Percentiles rank a stretch among this genome's conserved stretches.
Conservation (phyloP, 768 basidiomycete species). For the Psilocybe subaeruginosa region DNA sequence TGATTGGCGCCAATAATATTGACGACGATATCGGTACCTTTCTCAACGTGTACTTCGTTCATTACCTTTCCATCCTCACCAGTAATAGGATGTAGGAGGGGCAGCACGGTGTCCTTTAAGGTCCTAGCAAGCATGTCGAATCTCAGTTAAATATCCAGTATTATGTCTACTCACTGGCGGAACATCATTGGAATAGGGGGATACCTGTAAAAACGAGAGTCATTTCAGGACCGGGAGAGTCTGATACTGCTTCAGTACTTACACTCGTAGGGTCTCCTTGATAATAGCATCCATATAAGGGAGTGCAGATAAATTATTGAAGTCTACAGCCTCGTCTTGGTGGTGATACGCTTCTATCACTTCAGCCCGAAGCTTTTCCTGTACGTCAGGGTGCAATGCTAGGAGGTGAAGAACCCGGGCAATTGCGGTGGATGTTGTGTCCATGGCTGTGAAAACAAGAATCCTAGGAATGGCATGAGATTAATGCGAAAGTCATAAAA, state of each 20-base stretch:
- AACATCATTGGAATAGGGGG: background rate
- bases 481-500: background rate
- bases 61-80: slow-evolving; percentile 35
- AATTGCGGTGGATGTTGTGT: slow-evolving; percentile 28
- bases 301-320: slow-evolving; percentile 8
- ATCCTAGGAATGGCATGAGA: background rate
- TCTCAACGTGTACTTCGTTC: slow-evolving; percentile 37
- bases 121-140: background rate
- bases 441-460: slow-evolving; percentile 18
- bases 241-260: background rate
- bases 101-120: slow-evolving; percentile 31
- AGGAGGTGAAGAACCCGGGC: slow-evolving; percentile 26
- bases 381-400: slow-evolving; percentile 13
- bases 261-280: background rate
- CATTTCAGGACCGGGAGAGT: background rate
- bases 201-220: background rate
- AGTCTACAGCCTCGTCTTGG: slow-evolving; percentile 8
- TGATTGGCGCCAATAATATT: slow-evolving; percentile 34
- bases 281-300: slow-evolving; percentile 8
- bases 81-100: slow-evolving; percentile 46
- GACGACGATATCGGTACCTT: slow-evolving; percentile 38
- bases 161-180: background rate
- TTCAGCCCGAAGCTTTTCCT: background rate
- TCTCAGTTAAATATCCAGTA: background rate
- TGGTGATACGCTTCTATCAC: slow-evolving; percentile 6